Evolutionary conservation across 2,329 filamentous ascomycete species (phyloP).

Genomic region (Cryphonectria naterciae): DNA sequence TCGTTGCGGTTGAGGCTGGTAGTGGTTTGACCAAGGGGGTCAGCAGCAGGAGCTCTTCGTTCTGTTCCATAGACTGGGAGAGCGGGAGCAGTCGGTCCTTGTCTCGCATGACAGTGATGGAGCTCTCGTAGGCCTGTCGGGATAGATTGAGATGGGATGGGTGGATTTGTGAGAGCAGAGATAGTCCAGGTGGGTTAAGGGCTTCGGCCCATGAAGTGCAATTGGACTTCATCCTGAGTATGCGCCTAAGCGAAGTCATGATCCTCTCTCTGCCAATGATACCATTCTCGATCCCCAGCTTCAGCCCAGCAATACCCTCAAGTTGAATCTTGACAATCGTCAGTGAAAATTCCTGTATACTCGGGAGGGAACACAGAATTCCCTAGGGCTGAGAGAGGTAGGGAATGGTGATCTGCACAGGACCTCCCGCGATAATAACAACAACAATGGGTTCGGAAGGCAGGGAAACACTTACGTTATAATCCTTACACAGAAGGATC

Average conservation of each 20-base stretch:
- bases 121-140: constrained; percentile 84
- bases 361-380: background rate
- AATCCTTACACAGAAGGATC: constrained; percentile 84
- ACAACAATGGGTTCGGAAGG: background rate
- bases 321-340: constrained; percentile 64
- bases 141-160: constrained; percentile 81
- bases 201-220: constrained; percentile 93
- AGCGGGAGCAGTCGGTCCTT: constrained; percentile 84
- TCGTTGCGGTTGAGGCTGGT: constrained; percentile 84
- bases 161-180: constrained; percentile 78
- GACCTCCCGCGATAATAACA: background rate
- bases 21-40: constrained; percentile 90
- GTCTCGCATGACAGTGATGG: constrained; percentile 90
- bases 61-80: constrained; percentile 77
- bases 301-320: constrained; percentile 88
- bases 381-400: background rate
- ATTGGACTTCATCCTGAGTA: constrained; percentile 78
- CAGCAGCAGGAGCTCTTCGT: constrained; percentile 86
- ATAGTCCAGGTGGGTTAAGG: constrained; percentile 81
- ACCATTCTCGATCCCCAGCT: constrained; percentile 85
- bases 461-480: constrained; percentile 48
- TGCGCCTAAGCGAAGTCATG: constrained; percentile 76
- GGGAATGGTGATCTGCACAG: background rate
- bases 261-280: constrained; percentile 84
- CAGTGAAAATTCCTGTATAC: background rate